Evolutionary conservation across 2,329 filamentous ascomycete genomes (phyloP), one percentile per base, ranked within the genome.

Genomic region (Fusarium mangiferae): DNA sequence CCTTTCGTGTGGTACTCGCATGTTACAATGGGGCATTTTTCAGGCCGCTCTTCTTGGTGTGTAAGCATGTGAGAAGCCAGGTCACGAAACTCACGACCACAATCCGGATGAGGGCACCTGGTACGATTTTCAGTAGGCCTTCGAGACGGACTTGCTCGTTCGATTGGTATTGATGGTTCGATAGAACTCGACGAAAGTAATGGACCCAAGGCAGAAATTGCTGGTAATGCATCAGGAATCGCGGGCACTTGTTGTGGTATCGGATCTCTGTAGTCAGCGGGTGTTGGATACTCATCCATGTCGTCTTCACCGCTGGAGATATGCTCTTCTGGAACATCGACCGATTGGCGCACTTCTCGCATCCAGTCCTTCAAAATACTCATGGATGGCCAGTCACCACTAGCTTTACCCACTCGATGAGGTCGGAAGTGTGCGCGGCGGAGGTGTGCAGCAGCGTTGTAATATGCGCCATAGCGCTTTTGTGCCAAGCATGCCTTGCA

Each of bases 1-100:
- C 96, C 96, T 82, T 98, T 98, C 76, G 89, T 88, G 83, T 98
- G 93, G 81, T 98, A 98, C 78, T 98, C 95, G 85, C 96, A 98
- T 6, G 92, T 95, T 63, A 92, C 88, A 68, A 98, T 98, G 0
- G 96, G 96, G 81, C 96, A 99, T 82, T 98, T 98, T 80, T 98
- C 96, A 0, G 96, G 96, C 36, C 96, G 89, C 83, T 98, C 95
- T 68, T 92, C 93, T 84, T 97, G 94, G 81, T 99, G 96, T 1
- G 96, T 99, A 75, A 98, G 90, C 93, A 98, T 97, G 81, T 99
- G 96, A 10, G 96, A 95, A 77, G 96, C 87, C 20, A 92, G 82
- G 72, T 92, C 90, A 75, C 91, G 90, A 81, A 90, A 90, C 11
- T 89, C 84, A 42, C 88, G 87, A 18, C 88, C 89, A 69, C 89